phyloP scores from a whole-genome alignment of 768 basidiomycete genomes.

The Hysterangium stoloniferum region DNA sequence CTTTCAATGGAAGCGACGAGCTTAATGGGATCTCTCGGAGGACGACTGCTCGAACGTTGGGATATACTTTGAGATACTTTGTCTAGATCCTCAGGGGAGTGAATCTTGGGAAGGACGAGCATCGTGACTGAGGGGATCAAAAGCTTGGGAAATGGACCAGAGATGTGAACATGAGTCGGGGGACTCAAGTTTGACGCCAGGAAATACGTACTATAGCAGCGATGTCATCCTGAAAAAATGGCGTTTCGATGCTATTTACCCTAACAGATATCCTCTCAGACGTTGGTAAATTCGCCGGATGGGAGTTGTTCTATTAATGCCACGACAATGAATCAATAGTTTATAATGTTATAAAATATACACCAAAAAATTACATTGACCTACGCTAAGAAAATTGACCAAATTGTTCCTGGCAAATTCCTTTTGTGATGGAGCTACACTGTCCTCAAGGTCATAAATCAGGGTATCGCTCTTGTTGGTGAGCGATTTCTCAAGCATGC shows the following conservation, averaged over 20 bases:
- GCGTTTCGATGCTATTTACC: constrained; percentile 58
- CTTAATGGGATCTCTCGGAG: constrained; percentile 30
- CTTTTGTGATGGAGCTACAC: constrained; percentile 51
- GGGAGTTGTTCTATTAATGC: background rate
- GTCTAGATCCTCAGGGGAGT: constrained; percentile 58
- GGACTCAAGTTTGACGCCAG: background rate
- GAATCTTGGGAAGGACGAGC: constrained; percentile 81
- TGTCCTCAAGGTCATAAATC: constrained; percentile 88
- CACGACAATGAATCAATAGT: background rate
- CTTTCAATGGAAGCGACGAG: constrained; percentile 85
- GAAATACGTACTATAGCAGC: constrained; percentile 40
- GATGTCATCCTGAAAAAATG: constrained; percentile 61
- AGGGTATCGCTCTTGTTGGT: constrained; percentile 57
- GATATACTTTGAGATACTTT: constrained; percentile 44
- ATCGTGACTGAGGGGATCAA: constrained; percentile 42
- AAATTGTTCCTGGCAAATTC: constrained; percentile 53
- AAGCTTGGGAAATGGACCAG: constrained; percentile 33
- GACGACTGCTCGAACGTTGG: constrained; percentile 11
- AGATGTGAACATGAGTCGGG: background rate
- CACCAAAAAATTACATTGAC: constrained; percentile 11
- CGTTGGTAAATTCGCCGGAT: constrained; percentile 29
- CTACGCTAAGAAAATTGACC: constrained; percentile 47
- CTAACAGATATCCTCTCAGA: constrained; percentile 57
- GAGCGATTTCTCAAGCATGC: constrained; percentile 77
- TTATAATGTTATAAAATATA: constrained; percentile 4